phyloP scores from a whole-genome alignment of 2,329 filamentous ascomycete species.

The Colletotrichum melonis region DNA sequence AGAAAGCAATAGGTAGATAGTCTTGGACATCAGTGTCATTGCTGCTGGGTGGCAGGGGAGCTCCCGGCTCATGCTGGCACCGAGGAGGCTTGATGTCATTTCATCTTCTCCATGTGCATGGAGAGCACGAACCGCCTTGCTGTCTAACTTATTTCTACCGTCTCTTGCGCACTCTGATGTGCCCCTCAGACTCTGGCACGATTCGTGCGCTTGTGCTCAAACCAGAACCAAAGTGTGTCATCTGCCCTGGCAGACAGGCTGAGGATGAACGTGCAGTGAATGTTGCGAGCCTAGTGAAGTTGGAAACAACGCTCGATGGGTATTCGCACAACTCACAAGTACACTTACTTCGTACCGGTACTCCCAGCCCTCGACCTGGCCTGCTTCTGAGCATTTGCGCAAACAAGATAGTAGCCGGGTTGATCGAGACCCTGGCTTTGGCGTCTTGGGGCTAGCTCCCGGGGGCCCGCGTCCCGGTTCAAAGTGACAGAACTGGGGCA shows the following conservation, averaged over 20 bases:
- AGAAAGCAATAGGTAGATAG: too few species aligned
- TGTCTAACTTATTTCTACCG: not conserved
- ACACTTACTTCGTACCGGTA: too few species aligned
- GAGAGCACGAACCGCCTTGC: slow-evolving; percentile 11
- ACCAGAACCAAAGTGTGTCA: not conserved
- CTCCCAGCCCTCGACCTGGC: not conserved
- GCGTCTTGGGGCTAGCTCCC: slow-evolving; percentile 1
- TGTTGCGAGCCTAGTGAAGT: not conserved
- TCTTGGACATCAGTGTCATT: too few species aligned
- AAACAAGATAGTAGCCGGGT: not conserved
- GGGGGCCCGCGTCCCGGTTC: not conserved
- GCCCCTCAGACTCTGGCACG: slow-evolving; percentile 6
- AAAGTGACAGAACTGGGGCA: slow-evolving; percentile 8
- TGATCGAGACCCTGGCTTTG: not conserved
- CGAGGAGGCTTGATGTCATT: slow-evolving; percentile 15
- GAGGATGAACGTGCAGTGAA: not conserved
- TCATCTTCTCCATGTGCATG: slow-evolving; percentile 22
- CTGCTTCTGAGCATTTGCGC: not conserved
- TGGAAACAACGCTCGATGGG: not conserved
- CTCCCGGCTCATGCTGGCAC: not conserved
- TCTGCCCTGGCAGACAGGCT: not conserved
- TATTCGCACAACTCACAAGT: not conserved
- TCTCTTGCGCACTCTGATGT: not conserved
- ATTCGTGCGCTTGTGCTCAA: slow-evolving; percentile 7
- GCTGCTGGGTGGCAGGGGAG: not conserved